Base-by-base conservation (phyloP, 768 basidiomycete species). In the Tulasnella sp. region DNA sequence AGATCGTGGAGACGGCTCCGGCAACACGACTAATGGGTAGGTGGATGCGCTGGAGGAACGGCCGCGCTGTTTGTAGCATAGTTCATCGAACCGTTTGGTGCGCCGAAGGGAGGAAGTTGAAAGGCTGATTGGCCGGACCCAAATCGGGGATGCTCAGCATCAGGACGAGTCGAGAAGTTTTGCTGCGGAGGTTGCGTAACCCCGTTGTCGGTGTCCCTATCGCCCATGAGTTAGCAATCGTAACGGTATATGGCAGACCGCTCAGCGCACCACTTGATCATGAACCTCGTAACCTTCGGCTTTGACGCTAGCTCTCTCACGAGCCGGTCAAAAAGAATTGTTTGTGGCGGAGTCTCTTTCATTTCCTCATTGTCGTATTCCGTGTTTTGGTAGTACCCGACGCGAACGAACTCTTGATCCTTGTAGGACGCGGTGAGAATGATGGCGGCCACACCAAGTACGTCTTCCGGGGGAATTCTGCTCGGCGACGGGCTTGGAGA, bases 301-400 rank as follows among this genome's bases (percentile, higher is more conserved):
- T 96, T 97, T 49, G 82, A 76, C 62, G 82, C 91, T 67, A 97
- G 83, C 64, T 93, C 89, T 62, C 96, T 75, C 60, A 87, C 80
- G 27, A 99, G 71, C 42, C 81, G 73, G 23, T 92, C 85, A 67
- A 91, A 86, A 65, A 79, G 69, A 50, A 90, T 86, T 35, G 65
- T 63, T 57, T 77, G 61, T 6, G 87, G 84, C 14, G 82, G 84
- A 12, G 70, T 77, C 65, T 82, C 77, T 67, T 82, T 85, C 82
- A 93, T 83, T 70, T 89, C 90, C 52, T 91, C 87, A 64, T 86
- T 89, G 68, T 96, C 94, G 66, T 97, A 98, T 69, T 98, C 94
- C 23, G 93, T 97, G 67, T 98, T 93, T 71, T 98, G 96, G 69
- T 99, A 99, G 68, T 99, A 98, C 6, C 96, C 96, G 25, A 99